phyloP scores from a whole-genome alignment of 768 basidiomycete genomes.

The Macrolepiota dolichaula region DNA sequence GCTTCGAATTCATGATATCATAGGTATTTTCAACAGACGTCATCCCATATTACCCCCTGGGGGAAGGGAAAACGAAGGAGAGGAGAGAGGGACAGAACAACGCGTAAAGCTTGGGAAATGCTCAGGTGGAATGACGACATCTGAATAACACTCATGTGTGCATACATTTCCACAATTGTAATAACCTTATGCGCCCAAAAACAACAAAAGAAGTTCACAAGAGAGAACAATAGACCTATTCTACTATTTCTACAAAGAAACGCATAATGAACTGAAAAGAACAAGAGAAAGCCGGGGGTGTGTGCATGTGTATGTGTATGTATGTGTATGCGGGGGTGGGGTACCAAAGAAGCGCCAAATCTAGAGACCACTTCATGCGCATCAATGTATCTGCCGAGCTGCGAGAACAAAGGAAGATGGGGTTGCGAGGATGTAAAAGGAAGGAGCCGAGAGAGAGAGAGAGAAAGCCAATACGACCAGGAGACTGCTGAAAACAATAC shows the following conservation, averaged over 20 bases:
- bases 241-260: not conserved
- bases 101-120: not conserved
- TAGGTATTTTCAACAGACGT: too few species aligned
- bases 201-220: not conserved
- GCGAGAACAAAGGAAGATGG: not conserved
- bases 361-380: not conserved
- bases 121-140: not conserved
- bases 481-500: too few species aligned
- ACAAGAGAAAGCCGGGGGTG: not conserved
- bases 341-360: not conserved
- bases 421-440: not conserved
- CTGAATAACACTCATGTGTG: not conserved
- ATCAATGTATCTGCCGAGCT: not conserved
- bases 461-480: not conserved
- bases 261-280: not conserved
- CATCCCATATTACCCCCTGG: not conserved
- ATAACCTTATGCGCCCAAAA: not conserved
- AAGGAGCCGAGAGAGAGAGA: not conserved
- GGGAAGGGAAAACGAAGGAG: slow-evolving; percentile 22
- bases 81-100: too few species aligned
- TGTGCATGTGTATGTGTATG: not conserved
- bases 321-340: not conserved
- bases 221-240: not conserved
- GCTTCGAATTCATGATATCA: too few species aligned
- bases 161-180: not conserved